Evolutionary conservation across 1,284 basidiomycete species (phyloP), one percentile per base, ranked within the genome.

Genomic region (Pulchroboletus neoregius): DNA sequence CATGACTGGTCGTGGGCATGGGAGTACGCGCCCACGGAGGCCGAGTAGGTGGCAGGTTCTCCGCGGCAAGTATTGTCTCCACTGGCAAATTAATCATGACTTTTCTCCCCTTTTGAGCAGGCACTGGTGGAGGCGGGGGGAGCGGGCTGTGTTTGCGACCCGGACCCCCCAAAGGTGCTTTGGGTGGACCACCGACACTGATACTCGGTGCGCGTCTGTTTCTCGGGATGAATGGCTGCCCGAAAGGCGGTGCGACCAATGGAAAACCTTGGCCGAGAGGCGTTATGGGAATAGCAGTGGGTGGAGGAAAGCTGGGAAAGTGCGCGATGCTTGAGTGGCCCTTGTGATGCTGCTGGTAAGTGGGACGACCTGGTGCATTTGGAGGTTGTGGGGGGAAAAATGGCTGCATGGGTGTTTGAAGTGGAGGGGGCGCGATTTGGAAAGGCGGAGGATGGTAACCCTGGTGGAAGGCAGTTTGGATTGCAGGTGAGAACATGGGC

Each of bases 121-220:
- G 58, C n/a, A 63, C 36, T 51, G 39, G 58, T 45, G 54, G 54
- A 3, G 53, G 50, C 38, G 30, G 67, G 24, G 73, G 81, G 48
- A 84, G 65, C 13, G 85, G 84, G 61, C 80, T 84, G 44, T 80
- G 73, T 67, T 87, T 90, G 43, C 84, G 75, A 44, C 79, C 76
- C 7, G 85, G 87, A 2, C 87, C 87, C 13, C 87, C 87, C 6
- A 91, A 69, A 2, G 80, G 75, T 2, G 88, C 88, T 62, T 91
- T 91, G 13, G 88, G 87, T 11, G 87, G 87, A 5, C 87, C 87
- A 12, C 88, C 88, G 12, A 72, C 68, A 55, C 71, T 76, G 49
- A 91, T 74, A 57, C 84, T 88, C 24, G 78, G 75, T 46, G 85
- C 78, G 45, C 87, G 66, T 51, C 77, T 72, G 53, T 71, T 73